Conservation (phyloP, 2,329 filamentous ascomycete species). For the Botryotinia calthae region DNA sequence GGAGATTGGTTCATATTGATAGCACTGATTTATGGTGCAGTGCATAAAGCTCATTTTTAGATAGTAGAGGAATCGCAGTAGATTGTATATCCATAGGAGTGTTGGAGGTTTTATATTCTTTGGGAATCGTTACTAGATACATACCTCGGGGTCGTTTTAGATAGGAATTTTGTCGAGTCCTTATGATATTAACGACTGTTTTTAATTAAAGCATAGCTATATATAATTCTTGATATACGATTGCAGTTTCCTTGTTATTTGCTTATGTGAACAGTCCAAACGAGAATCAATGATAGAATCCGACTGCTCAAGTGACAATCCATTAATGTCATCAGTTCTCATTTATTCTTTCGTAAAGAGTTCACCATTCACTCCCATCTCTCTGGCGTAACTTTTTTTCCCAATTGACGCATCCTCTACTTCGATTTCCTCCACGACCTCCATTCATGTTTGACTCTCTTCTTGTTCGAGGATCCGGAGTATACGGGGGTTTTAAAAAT, state of each 20-base stretch:
- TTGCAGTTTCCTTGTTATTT: not conserved
- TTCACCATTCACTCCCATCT: not conserved
- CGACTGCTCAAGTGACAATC: not conserved
- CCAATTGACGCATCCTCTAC: not conserved
- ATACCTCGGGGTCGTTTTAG: constrained; percentile 13
- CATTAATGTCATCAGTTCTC: not conserved
- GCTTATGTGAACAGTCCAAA: not conserved
- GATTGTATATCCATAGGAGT: constrained; percentile 31
- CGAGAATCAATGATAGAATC: not conserved
- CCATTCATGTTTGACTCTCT: not conserved
- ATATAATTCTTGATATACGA: not conserved
- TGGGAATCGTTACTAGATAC: constrained; percentile 18
- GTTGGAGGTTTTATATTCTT: constrained; percentile 16
- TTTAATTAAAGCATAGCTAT: constrained; percentile 15
- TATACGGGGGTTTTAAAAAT: not conserved
- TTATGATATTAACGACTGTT: not conserved
- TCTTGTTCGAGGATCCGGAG: not conserved
- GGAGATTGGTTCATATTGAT: constrained; percentile 17
- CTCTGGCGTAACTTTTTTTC: not conserved
- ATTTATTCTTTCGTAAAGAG: not conserved
- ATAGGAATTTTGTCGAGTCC: not conserved
- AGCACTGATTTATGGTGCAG: constrained; percentile 21
- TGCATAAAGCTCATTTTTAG: constrained; percentile 25
- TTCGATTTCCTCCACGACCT: not conserved
- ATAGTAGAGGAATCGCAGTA: constrained; percentile 26